Conservation (phyloP, 140 eudicot genomes). For the Cichorium intybus region DNA sequence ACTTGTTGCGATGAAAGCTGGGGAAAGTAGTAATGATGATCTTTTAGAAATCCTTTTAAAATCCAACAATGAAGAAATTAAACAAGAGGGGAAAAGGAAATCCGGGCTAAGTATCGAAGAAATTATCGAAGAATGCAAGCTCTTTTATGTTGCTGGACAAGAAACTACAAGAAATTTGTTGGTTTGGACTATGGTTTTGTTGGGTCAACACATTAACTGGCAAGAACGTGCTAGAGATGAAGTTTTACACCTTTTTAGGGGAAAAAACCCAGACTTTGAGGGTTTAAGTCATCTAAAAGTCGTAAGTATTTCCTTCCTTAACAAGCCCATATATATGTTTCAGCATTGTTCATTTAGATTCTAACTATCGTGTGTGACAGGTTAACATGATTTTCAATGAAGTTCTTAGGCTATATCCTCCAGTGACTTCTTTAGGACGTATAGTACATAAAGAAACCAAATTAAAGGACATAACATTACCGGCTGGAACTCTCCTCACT, state of each 20-base stretch:
- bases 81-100: background rate
- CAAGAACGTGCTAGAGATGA: slow-evolving; percentile 10
- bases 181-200: background rate
- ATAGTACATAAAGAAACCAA: background rate
- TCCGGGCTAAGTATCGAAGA: background rate
- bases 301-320: background rate
- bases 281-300: slow-evolving; percentile 12
- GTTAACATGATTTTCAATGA: slow-evolving; percentile 10
- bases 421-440: background rate
- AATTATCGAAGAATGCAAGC: background rate
- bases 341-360: background rate
- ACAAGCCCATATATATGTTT: background rate
- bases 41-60: background rate
- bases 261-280: background rate
- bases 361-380: background rate
- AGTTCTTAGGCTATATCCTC: slow-evolving; percentile 13
- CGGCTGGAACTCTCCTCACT: background rate
- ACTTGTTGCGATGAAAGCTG: background rate
- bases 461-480: slow-evolving; percentile 1
- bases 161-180: background rate
- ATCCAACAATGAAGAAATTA: background rate
- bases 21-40: background rate
- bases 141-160: background rate
- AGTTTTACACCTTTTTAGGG: background rate
- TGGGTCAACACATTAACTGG: slow-evolving; percentile 3